phyloP scores from a whole-genome alignment of 345 rosid species.

The Durio zibethinus region DNA sequence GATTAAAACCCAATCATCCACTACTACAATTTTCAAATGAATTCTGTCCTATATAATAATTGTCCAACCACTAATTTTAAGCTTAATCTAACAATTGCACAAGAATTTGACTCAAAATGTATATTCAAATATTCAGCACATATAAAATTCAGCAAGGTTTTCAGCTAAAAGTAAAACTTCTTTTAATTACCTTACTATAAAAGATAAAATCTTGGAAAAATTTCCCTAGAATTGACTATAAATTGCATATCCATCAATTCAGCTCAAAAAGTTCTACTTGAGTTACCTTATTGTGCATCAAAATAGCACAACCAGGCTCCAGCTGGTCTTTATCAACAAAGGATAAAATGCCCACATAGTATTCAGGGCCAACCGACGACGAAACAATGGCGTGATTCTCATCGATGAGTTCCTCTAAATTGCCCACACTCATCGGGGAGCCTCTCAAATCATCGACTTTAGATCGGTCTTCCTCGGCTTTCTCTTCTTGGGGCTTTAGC shows the following conservation, averaged over 20 bases:
- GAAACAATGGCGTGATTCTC: constrained; percentile 98
- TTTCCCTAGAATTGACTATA: not conserved
- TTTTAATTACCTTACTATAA: no score
- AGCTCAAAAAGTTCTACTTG: not conserved
- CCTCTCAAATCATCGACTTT: constrained; percentile 91
- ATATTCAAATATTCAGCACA: not conserved
- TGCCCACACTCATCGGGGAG: constrained; percentile 93
- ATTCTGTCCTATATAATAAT: not conserved
- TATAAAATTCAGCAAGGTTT: not conserved
- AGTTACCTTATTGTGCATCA: constrained; percentile 93
- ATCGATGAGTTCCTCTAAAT: constrained; percentile 87
- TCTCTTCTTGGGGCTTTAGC: constrained; percentile 93
- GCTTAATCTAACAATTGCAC: not conserved
- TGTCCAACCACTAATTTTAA: not conserved
- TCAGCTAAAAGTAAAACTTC: not conserved
- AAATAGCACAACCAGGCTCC: constrained; percentile 94
- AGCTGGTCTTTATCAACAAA: constrained; percentile 98
- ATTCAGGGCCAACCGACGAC: constrained; percentile 93
- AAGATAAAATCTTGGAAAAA: no score
- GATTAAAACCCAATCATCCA: not conserved
- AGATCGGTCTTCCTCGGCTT: constrained; percentile 90
- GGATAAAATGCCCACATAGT: constrained; percentile 82
- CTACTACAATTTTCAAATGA: not conserved
- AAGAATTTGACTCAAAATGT: not conserved
- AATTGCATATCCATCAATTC: not conserved